Base-by-base conservation (phyloP, 2,329 filamentous ascomycete species). In the Colletotrichum sp. region DNA sequence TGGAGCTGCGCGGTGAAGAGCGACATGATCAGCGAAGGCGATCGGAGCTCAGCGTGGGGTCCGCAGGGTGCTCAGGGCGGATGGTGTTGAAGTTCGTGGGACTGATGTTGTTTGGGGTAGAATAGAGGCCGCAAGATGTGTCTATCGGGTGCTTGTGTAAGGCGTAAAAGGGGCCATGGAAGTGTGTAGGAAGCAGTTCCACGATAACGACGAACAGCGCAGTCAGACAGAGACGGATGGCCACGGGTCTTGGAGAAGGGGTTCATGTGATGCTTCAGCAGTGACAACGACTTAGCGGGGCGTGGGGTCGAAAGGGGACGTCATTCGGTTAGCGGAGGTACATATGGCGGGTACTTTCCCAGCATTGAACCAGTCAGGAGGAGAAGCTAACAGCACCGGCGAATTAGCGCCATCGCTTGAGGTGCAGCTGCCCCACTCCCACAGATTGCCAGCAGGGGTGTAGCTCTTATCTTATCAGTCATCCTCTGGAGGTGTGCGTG, bases 1-100 rank as follows among this genome's bases (percentile, higher is more conserved):
- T 92, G 87, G 39, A 95, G 91, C 82, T 93, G 91, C 72, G 92
- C 92, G 36, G 85, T 87, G 80, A 91, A 90, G 65, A 90, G 85
- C 60, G 89, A 86, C 87, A 87, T 87, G 79, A 68, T 78, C 48
- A 68, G 78, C 74, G 24, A 68, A 61, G 26, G 39, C 48, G 60
- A 69, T 61, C 69, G 73, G 36, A 36, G 72, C 63, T 72, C 69
- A 32, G 34, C 68, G 74, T 61, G 74, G 72, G 74, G 74, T 67
- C 67, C 74, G 72, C 71, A 13, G 39, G 55, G 61, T 67, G 74
- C 69, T 67, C 74, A 66, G 59, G 72, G 74, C 72, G 39, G 55
- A n/a, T 36, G 59, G 21, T 34, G 65, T 65, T 61, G 69, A 67
- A 34, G 30, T 28, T 57, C 30, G 39, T 43, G 63, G 39, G 36